A percentile compares a stretch with the other conserved stretches of the same genome.
Conservation (phyloP, 176 grass and related monocot genomes). For the Lolium perenne region DNA sequence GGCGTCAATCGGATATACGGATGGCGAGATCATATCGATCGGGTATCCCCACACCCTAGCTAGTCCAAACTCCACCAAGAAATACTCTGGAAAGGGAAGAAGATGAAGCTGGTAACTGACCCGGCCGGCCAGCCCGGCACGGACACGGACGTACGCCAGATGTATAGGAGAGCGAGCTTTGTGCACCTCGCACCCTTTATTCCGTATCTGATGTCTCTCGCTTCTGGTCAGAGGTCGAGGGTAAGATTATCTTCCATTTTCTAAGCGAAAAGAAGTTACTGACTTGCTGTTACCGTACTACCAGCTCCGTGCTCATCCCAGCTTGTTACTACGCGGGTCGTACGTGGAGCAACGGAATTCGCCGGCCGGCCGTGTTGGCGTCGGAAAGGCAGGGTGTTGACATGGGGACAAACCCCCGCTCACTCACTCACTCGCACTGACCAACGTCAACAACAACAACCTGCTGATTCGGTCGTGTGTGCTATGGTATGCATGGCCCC, state of each 20-base stretch:
- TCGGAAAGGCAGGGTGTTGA: constrained; percentile 48
- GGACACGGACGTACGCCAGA: constrained; percentile 31
- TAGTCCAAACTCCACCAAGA: constrained; percentile 28
- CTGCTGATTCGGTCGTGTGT: background rate
- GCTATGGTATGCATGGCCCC: background rate
- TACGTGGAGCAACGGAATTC: constrained; percentile 51
- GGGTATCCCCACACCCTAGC: background rate
- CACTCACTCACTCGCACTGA: background rate
- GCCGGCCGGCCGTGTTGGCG: background rate
- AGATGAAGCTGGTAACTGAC: background rate
- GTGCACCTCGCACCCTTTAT: background rate
- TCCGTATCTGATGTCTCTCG: background rate
- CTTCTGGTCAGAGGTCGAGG: no score
- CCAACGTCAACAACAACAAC: no score
- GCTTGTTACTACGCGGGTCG: background rate
- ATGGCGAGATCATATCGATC: background rate
- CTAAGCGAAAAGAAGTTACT: background rate
- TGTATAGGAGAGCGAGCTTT: background rate
- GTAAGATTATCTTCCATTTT: background rate
- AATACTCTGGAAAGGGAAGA: background rate
- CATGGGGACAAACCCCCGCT: constrained; percentile 37
- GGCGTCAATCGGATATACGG: background rate
- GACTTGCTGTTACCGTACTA: background rate
- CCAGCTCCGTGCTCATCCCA: no score
- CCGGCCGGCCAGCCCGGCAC: background rate